Conservation (phyloP, 2,329 filamentous ascomycete species). For the Fusarium incarnatum region DNA sequence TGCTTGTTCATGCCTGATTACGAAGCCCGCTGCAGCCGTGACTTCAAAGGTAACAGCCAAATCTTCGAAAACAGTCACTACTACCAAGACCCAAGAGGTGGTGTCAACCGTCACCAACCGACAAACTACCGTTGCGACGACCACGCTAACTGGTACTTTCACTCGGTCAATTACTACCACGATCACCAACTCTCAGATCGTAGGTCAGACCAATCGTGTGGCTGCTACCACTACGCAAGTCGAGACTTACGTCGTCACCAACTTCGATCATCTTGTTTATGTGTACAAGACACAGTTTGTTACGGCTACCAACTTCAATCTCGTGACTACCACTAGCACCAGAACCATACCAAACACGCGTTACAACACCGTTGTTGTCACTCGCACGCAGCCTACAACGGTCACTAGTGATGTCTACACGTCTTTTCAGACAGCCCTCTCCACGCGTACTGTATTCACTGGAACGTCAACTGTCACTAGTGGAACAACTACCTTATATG, state of each 20-base stretch:
- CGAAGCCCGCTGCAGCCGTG: neutral
- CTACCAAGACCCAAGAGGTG: neutral
- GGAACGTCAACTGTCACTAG: neutral
- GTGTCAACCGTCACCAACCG: neutral
- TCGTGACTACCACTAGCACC: neutral
- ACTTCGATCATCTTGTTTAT: neutral
- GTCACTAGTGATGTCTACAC: neutral
- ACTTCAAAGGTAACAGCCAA: neutral
- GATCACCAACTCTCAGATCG: neutral
- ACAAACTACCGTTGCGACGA: neutral
- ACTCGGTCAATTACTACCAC: neutral
- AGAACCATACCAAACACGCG: neutral
- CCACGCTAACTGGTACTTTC: accelerated
- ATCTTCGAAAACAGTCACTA: neutral
- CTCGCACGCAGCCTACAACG: neutral
- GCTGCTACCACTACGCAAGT: neutral
- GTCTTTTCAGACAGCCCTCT: neutral
- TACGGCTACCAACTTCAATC: neutral
- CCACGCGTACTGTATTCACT: neutral
- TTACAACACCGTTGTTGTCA: neutral
- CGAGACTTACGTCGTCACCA: neutral
- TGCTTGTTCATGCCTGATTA: neutral
- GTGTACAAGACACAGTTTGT: neutral
- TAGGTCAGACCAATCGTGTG: neutral
- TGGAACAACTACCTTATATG: neutral